Conservation (phyloP, 2,329 filamentous ascomycete species). For the Phialophora macrospora region DNA sequence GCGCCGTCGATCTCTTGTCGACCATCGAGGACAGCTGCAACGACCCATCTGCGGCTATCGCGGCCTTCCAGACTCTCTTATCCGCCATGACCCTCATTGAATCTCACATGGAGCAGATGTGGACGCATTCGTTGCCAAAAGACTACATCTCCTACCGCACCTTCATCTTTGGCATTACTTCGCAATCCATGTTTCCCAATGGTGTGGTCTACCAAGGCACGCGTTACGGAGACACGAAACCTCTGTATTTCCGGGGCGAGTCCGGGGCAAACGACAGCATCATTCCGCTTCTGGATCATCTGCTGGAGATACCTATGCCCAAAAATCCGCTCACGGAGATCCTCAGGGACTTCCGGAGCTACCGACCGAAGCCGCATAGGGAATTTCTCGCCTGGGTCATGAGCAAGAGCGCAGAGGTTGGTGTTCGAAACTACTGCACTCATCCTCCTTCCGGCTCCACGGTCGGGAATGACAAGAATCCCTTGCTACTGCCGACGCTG, state of each 20-base stretch:
- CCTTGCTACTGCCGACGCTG: constrained; percentile 45
- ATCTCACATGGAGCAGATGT: constrained; percentile 87
- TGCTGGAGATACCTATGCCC: constrained; percentile 86
- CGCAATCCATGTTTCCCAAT: constrained; percentile 90
- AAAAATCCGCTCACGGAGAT: constrained; percentile 86
- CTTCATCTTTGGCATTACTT: constrained; percentile 96
- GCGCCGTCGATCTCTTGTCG: constrained; percentile 70
- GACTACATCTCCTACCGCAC: constrained; percentile 90
- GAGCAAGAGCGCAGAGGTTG: constrained; percentile 55
- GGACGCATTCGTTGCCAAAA: constrained; percentile 80
- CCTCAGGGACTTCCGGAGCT: constrained; percentile 83
- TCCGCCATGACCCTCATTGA: constrained; percentile 72
- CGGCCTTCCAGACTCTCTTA: constrained; percentile 66
- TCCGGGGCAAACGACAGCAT: constrained; percentile 94
- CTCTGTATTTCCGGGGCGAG: constrained; percentile 85
- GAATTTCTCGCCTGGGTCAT: constrained; percentile 78
- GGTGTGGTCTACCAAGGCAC: constrained; percentile 89
- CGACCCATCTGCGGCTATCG: constrained; percentile 32
- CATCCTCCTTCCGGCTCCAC: not conserved
- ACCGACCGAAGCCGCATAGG: constrained; percentile 86
- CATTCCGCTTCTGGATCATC: constrained; percentile 85
- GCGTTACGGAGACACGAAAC: constrained; percentile 62
- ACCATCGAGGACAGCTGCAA: constrained; percentile 48
- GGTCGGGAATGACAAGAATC: constrained; percentile 43
- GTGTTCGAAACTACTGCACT: constrained; percentile 45